Conservation (phyloP, 768 basidiomycete genomes). For the Leccinum arenicola region DNA sequence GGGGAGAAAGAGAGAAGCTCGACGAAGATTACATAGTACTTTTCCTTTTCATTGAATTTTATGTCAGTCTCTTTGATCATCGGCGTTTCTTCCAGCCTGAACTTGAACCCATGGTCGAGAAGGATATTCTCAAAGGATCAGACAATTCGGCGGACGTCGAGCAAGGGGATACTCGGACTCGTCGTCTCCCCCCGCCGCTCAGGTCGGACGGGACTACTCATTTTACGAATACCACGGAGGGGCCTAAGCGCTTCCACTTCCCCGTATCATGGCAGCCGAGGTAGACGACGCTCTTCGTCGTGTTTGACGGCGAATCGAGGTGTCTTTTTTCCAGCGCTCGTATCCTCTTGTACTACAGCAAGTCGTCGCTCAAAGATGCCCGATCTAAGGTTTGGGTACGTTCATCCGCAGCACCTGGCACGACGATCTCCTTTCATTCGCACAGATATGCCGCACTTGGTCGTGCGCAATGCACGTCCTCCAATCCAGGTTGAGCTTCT, state of each 20-base stretch:
- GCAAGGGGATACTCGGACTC: conserved; percentile 38
- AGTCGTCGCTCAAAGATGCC: conserved; percentile 2
- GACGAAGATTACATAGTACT: conserved; percentile 90
- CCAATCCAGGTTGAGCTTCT: no score
- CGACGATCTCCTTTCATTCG: not conserved
- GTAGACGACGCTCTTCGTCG: conserved; percentile 20
- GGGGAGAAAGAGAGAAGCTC: conserved; percentile 79
- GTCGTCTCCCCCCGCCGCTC: not conserved
- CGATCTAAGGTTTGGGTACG: conserved; percentile 21
- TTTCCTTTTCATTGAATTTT: not conserved
- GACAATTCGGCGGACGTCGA: conserved; percentile 85
- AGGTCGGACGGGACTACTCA: conserved; percentile 3
- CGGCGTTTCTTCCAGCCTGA: conserved; percentile 52
- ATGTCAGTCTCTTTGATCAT: conserved; percentile 1
- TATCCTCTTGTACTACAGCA: conserved; percentile 18
- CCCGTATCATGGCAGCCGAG: conserved; percentile 23
- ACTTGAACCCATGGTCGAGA: conserved; percentile 68
- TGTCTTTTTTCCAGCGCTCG: conserved; percentile 20
- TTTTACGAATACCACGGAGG: conserved; percentile 23
- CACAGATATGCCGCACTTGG: no score
- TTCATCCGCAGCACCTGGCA: conserved; percentile 19
- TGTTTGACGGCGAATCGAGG: conserved; percentile 23
- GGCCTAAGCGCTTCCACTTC: conserved; percentile 18
- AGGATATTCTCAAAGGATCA: conserved; percentile 89
- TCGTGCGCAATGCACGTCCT: no score